phyloP scores from a whole-genome alignment of 306 rosid species.

The Lithocarpus polystachyus region DNA sequence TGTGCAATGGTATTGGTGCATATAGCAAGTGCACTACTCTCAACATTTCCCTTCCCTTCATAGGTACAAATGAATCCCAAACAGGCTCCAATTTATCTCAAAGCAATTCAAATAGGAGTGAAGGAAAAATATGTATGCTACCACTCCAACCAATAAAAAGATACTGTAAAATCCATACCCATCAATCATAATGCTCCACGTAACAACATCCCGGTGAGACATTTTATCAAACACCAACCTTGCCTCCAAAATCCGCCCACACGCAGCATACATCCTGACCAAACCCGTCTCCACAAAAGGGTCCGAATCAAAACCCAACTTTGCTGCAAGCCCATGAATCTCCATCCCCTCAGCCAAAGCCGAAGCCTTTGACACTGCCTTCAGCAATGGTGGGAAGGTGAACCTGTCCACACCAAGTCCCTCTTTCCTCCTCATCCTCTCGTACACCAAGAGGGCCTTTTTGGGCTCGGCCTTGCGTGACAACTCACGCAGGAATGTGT shows the following conservation, averaged over 20 bases:
- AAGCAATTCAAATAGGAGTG: not conserved
- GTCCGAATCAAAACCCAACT: constrained; percentile 65
- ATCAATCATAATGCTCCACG: constrained; percentile 81
- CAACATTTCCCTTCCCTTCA: not conserved
- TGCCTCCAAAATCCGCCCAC: constrained; percentile 62
- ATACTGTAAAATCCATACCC: constrained; percentile 43
- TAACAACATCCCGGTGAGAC: constrained; percentile 65
- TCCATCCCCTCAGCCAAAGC: constrained; percentile 54
- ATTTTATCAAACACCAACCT: constrained; percentile 76
- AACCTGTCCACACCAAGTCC: constrained; percentile 48
- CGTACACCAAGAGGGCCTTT: constrained; percentile 53
- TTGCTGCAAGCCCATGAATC: constrained; percentile 64
- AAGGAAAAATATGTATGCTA: not conserved
- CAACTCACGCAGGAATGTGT: constrained; percentile 59
- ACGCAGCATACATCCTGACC: constrained; percentile 58
- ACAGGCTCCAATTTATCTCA: not conserved
- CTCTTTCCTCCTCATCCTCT: constrained; percentile 38
- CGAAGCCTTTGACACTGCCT: constrained; percentile 50
- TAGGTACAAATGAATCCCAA: not conserved
- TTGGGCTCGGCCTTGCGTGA: constrained; percentile 51
- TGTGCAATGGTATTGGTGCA: too few species aligned
- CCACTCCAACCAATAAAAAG: not conserved
- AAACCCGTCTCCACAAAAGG: constrained; percentile 72
- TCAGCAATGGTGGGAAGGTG: constrained; percentile 73
- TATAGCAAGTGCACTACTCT: not conserved